Evolutionary conservation across 306 rosid species (phyloP), one percentile per base, ranked within the genome.

Genomic region (Leucaena leucocephala): DNA sequence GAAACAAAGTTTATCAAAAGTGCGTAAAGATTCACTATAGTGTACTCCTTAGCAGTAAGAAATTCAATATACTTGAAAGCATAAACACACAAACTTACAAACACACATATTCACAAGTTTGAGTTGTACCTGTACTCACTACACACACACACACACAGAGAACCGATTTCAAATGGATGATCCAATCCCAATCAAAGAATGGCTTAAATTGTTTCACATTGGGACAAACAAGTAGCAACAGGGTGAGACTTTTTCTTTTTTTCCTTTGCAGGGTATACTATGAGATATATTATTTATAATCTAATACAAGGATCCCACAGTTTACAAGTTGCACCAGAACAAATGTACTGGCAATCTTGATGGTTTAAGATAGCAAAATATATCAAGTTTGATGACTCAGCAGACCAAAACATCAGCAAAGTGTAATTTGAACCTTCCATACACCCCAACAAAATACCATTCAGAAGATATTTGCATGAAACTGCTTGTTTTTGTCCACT

Each of bases 111-210:
- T 22, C 38, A 27, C 36, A 48, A 68, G 21, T 48, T 58, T 34
- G 78, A 67, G 39, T 40, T 62, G 15, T 17, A 79, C 35, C 21
- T 78, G 76, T 4, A 68, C 45, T 70, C 78, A 14, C 33, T 34
- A 12, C 62, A 8, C 62, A 55, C n/a, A 49, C 9, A 54, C 22
- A 19, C 22, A 7, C 33, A 11, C 7, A 19, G 46, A 55, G 7
- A 43, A 27, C 50, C 38, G 19, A 46, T 45, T 76, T 55, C 54
- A 57, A 15, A 38, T 54, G 76, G 64, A 27, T 68, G 3, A 33
- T 16, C 27, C 46, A 34, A 62, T 38, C 46, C 46, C 34, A 62
- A 5, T 62, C 68, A 62, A 34, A 33, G 10, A 62, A 62, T 55
- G 3, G 45, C 69, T 81, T n/a, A 35, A 40, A 69, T 19, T 58